These are phyloP conservation scores for Eimeria necatrix DNA, from an alignment of 169 alveolate species.

Conservation along the genomic window DNA sequence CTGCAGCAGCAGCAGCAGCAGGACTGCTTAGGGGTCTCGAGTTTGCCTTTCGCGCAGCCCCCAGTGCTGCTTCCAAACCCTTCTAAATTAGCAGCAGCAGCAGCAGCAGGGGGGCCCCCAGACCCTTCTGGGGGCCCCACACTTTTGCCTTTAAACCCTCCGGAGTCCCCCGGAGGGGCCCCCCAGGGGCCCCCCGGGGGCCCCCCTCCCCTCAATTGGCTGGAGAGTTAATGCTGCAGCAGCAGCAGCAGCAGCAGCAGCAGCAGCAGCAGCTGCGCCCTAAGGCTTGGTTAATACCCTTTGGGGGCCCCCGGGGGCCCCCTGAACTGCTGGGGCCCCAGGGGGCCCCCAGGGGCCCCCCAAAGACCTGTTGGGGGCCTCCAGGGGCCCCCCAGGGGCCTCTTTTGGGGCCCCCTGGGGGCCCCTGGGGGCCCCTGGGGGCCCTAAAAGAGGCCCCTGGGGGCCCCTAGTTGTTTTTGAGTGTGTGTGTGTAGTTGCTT, in stretches of 20 bases:
- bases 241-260: neutral
- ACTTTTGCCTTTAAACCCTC: neutral
- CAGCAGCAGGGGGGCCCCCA: neutral
- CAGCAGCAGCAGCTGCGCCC: neutral
- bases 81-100: neutral
- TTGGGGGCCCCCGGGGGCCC: too few relatives aligned
- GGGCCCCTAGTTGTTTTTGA: too few relatives aligned
- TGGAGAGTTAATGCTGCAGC: neutral
- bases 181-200: constrained; percentile 2
- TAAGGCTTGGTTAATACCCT: too few relatives aligned
- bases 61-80: neutral
- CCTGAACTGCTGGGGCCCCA: too few relatives aligned
- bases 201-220: constrained; percentile 13
- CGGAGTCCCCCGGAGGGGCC: neutral
- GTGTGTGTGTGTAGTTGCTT: too few relatives aligned
- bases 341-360: neutral
- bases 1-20: neutral
- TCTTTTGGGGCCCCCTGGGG: too few relatives aligned
- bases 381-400: neutral
- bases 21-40: neutral
- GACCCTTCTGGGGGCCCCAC: neutral
- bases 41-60: neutral
- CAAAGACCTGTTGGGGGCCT: neutral
- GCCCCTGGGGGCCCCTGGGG: too few relatives aligned
- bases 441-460: too few relatives aligned